Percentiles rank a stretch among this genome's conserved stretches.
Conservation (phyloP, 768 basidiomycete species). For the Boletus sensibilis region DNA sequence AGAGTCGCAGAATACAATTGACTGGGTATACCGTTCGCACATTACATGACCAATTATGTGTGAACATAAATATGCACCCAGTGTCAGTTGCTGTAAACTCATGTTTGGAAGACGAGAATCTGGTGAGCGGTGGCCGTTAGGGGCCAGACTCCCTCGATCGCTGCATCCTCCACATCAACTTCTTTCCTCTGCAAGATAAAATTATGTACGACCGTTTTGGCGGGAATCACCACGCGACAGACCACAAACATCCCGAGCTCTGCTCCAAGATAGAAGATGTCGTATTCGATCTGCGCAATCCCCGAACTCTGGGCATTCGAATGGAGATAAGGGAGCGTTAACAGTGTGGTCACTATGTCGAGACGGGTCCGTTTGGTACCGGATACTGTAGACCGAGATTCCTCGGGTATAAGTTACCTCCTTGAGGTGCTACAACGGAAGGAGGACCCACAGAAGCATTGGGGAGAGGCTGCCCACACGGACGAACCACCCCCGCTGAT, state of each 20-base stretch:
- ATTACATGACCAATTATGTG: background rate
- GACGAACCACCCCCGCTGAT: background rate
- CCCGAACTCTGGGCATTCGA: constrained; percentile 1
- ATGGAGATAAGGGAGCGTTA: constrained; percentile 29
- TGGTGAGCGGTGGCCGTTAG: constrained; percentile 31
- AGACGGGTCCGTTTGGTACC: constrained; percentile 25
- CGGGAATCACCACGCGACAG: constrained; percentile 19
- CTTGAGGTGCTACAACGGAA: background rate
- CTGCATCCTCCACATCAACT: constrained; percentile 29
- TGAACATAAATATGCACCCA: background rate
- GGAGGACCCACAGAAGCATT: constrained; percentile 19
- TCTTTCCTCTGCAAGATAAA: constrained; percentile 33
- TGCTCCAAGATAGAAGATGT: constrained; percentile 32
- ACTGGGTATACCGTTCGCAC: background rate
- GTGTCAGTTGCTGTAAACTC: background rate
- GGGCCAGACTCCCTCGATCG: constrained; percentile 30
- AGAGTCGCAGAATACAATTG: background rate
- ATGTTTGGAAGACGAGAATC: constrained; percentile 30
- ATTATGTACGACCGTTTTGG: constrained; percentile 27
- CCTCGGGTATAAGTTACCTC: background rate
- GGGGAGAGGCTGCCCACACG: background rate
- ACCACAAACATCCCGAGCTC: constrained; percentile 29
- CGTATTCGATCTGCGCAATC: constrained; percentile 24
- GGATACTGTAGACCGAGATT: constrained; percentile 11
- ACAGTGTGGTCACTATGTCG: constrained; percentile 26